Percentiles rank a stretch among this genome's conserved stretches.
Evolutionary conservation across 306 rosid genomes (phyloP).

Genomic region (Nissolia schottii): DNA sequence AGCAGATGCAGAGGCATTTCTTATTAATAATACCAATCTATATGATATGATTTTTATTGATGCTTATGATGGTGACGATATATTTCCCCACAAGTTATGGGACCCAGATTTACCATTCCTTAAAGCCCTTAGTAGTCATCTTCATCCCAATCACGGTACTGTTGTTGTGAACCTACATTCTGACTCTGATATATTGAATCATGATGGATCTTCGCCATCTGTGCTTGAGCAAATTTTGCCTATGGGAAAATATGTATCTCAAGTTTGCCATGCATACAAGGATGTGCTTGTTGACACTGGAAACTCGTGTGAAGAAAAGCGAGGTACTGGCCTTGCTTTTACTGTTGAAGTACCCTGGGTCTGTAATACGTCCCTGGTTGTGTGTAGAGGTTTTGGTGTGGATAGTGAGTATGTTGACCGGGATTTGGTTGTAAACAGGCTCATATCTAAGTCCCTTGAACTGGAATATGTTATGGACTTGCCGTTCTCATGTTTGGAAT

Average conservation of each 20-base stretch:
- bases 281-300: constrained; percentile 49
- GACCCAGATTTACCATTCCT: constrained; percentile 63
- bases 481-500: constrained; percentile 75
- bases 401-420: constrained; percentile 24
- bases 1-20: constrained; percentile 82
- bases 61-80: constrained; percentile 86
- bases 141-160: constrained; percentile 83
- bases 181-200: constrained; percentile 51
- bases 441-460: constrained; percentile 66
- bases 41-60: constrained; percentile 84
- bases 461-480: constrained; percentile 60
- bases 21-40: constrained; percentile 33
- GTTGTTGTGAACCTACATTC: constrained; percentile 96
- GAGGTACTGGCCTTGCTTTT: constrained; percentile 63
- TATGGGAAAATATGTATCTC: constrained; percentile 61
- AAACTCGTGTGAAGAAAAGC: constrained; percentile 20
- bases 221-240: constrained; percentile 49
- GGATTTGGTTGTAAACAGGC: constrained; percentile 39
- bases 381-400: constrained; percentile 58
- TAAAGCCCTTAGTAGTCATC: constrained; percentile 54
- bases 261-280: constrained; percentile 66
- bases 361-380: constrained; percentile 78
- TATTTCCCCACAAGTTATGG: constrained; percentile 83
- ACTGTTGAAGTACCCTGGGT: constrained; percentile 88
- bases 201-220: constrained; percentile 52